Evolutionary conservation across 495 filamentous ascomycete species (phyloP).

Genomic region (Staphylotrichum longicolle): DNA sequence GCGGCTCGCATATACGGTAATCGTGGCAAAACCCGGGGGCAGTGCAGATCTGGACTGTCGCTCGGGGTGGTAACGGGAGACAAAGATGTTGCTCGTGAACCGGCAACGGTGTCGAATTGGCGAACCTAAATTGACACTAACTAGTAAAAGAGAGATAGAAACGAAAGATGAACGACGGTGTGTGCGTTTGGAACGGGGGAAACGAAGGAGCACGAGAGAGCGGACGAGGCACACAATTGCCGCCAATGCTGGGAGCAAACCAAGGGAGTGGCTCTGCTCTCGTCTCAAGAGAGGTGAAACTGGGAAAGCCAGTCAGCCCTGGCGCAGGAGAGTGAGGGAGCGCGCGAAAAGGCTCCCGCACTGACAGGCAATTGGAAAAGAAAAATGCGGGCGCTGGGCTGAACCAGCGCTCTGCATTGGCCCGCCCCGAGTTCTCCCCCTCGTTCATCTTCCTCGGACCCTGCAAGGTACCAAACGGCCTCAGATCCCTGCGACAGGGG

Average conservation of each 20-base stretch:
- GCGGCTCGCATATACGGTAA: not conserved
- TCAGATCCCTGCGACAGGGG: conserved; percentile 17
- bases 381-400: conserved; percentile 16
- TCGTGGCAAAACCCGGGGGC: not conserved
- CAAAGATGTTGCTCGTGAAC: not conserved
- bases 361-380: not conserved
- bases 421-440: conserved; percentile 1
- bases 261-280: conserved; percentile 20
- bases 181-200: not conserved
- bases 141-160: too few relatives aligned
- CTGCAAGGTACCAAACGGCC: conserved; percentile 20
- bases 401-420: conserved; percentile 18
- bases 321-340: not conserved
- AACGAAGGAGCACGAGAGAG: not conserved
- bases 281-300: conserved; percentile 23
- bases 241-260: not conserved
- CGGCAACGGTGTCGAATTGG: not conserved
- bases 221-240: conserved; percentile 8
- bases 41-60: not conserved
- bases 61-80: not conserved
- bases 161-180: too few relatives aligned
- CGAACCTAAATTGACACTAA: not conserved
- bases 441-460: conserved; percentile 7
- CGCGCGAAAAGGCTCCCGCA: not conserved
- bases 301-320: conserved; percentile 12